These are phyloP conservation scores for Cladophialophora bantiana DNA, from an alignment of 2,329 filamentous ascomycete species.

Conservation along the genomic window DNA sequence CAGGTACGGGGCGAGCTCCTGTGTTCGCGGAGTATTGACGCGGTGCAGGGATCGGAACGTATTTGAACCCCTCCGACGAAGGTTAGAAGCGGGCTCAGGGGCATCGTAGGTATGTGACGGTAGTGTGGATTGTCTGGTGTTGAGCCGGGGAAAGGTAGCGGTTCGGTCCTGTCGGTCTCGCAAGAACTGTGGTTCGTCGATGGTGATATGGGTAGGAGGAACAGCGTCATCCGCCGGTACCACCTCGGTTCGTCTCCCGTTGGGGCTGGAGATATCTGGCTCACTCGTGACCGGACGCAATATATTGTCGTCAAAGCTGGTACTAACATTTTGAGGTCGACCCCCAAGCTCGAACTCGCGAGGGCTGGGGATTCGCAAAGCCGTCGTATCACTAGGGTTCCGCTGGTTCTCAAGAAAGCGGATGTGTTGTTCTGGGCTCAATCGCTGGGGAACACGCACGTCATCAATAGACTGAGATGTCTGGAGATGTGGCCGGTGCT, in stretches of 20 bases:
- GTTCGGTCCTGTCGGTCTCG: conserved; percentile 44
- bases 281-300: conserved; percentile 39
- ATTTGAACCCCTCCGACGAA: conserved; percentile 59
- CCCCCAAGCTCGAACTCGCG: conserved; percentile 86
- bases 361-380: conserved; percentile 88
- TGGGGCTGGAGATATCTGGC: conserved; percentile 40
- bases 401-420: conserved; percentile 86
- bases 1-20: conserved; percentile 78
- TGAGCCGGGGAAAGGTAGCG: conserved; percentile 35
- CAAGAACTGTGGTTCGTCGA: conserved; percentile 56
- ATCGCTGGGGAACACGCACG: conserved; percentile 60
- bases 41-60: conserved; percentile 54
- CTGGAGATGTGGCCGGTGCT: conserved; percentile 51
- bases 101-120: conserved; percentile 26
- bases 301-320: conserved; percentile 50
- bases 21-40: conserved; percentile 53
- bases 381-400: conserved; percentile 72
- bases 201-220: conserved; percentile 51
- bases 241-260: conserved; percentile 21
- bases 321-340: conserved; percentile 67
- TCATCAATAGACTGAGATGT: conserved; percentile 48
- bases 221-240: conserved; percentile 15
- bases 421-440: conserved; percentile 78
- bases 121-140: conserved; percentile 32
- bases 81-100: conserved; percentile 27